These are phyloP conservation scores for Desmodesmus armatus DNA, from an alignment of 139 green algal species.

Conservation along the genomic window DNA sequence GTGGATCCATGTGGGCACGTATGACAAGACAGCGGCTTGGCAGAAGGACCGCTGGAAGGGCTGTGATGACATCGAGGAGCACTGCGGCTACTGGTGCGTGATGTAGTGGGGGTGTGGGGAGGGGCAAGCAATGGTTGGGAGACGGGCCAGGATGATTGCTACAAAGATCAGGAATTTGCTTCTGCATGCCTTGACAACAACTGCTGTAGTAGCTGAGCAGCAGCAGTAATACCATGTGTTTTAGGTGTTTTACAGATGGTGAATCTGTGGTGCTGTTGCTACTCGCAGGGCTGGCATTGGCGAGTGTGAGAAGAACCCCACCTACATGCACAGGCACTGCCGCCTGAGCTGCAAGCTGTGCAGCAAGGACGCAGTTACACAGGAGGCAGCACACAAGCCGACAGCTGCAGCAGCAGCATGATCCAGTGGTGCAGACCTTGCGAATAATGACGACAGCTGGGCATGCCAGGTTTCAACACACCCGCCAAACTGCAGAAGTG, in stretches of 20 bases:
- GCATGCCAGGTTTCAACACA: too few relatives aligned
- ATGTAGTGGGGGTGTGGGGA: too few relatives aligned
- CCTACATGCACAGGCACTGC: constrained; percentile 20
- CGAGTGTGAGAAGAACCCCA: constrained; percentile 31
- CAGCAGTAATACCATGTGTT: neutral
- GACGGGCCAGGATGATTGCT: neutral
- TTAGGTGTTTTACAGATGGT: too few relatives aligned
- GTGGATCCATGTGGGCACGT: constrained; percentile 36
- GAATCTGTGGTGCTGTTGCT: too few relatives aligned
- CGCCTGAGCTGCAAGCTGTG: constrained; percentile 16
- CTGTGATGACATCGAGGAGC: neutral
- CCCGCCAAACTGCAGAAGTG: too few relatives aligned
- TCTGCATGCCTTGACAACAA: neutral
- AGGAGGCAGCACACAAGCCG: neutral
- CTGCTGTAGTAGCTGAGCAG: neutral
- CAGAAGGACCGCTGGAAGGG: constrained; percentile 27
- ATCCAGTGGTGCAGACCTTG: too few relatives aligned
- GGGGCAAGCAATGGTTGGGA: neutral
- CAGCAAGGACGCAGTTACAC: too few relatives aligned
- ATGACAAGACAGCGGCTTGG: constrained; percentile 7
- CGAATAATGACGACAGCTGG: too few relatives aligned
- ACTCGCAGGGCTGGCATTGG: too few relatives aligned
- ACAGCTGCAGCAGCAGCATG: constrained; percentile 7
- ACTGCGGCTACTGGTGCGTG: constrained; percentile 35
- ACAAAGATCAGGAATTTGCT: neutral